Conservation (phyloP, 2,329 filamentous ascomycete species). For the Sporothrix globosa region DNA sequence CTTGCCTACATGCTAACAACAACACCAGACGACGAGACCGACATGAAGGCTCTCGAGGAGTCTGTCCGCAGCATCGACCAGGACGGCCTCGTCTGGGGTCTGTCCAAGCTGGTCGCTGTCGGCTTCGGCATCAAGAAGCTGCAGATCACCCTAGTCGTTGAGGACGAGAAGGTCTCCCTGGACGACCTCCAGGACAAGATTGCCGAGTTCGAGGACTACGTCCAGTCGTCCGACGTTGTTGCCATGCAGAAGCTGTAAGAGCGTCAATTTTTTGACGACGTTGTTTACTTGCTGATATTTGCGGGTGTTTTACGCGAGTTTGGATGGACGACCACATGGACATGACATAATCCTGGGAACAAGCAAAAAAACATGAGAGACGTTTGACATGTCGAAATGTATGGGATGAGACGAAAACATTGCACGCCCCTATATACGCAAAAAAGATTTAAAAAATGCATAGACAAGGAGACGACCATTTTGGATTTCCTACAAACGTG, state of each 20-base stretch:
- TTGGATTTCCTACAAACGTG: background rate
- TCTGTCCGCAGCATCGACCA: constrained; percentile 81
- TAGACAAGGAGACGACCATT: constrained; percentile 1
- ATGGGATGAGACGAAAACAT: constrained; percentile 23
- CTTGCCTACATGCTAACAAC: background rate
- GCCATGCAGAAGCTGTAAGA: constrained; percentile 91
- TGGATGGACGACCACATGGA: constrained; percentile 22
- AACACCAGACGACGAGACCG: constrained; percentile 79
- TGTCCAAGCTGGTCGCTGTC: constrained; percentile 82
- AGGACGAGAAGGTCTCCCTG: constrained; percentile 93
- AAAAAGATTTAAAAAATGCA: constrained; percentile 26
- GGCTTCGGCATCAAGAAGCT: constrained; percentile 99
- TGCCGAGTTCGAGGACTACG: constrained; percentile 82
- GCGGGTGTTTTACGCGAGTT: background rate
- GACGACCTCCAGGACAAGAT: constrained; percentile 88
- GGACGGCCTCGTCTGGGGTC: constrained; percentile 97
- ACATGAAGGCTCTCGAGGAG: constrained; percentile 80
- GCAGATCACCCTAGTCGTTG: constrained; percentile 96
- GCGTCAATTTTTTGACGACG: constrained; percentile 19
- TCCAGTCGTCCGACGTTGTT: constrained; percentile 89
- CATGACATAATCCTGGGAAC: constrained; percentile 6
- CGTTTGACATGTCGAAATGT: constrained; percentile 19
- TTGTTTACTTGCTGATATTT: constrained; percentile 1
- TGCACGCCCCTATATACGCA: constrained; percentile 20
- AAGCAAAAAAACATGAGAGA: constrained; percentile 19